Conservation (phyloP, 352 stramenopile species). For the Pythium graminicola region DNA sequence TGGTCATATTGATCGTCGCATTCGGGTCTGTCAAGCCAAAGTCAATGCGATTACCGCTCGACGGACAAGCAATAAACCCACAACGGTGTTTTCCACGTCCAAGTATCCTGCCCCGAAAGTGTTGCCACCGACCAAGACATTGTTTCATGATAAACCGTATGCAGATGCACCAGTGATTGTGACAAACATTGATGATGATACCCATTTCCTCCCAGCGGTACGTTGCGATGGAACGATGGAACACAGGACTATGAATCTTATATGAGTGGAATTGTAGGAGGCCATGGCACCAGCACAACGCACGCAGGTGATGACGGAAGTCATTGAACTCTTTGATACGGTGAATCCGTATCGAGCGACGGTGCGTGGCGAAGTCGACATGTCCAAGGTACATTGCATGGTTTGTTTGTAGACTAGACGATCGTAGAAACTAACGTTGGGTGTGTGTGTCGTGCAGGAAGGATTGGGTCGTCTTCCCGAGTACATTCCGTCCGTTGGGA, state of each 20-base stretch:
- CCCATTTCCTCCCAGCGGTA: constrained; percentile 74
- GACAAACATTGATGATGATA: constrained; percentile 65
- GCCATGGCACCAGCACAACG: constrained; percentile 59
- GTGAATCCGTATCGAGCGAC: constrained; percentile 76
- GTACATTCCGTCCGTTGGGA: constrained; percentile 76
- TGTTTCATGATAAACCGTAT: constrained; percentile 83
- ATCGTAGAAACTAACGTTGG: too few relatives aligned
- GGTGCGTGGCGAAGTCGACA: constrained; percentile 67
- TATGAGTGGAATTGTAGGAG: constrained; percentile 30
- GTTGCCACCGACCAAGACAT: constrained; percentile 57
- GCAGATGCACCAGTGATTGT: constrained; percentile 64
- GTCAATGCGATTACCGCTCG: constrained; percentile 78
- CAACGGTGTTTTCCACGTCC: constrained; percentile 85
- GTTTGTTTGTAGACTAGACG: neutral
- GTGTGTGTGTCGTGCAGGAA: constrained; percentile 31
- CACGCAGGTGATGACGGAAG: constrained; percentile 72
- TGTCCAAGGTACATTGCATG: constrained; percentile 46
- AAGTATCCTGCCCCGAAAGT: constrained; percentile 78
- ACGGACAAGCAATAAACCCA: constrained; percentile 78
- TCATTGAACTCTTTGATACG: constrained; percentile 78
- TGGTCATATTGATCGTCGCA: constrained; percentile 60
- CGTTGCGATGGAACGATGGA: neutral
- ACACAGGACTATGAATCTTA: too few relatives aligned
- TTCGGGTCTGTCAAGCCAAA: constrained; percentile 75
- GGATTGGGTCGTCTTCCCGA: constrained; percentile 70